These are phyloP conservation scores for Actinomucor elegans DNA, from an alignment of 371 early-diverging fungal genomes.

Conservation along the genomic window DNA sequence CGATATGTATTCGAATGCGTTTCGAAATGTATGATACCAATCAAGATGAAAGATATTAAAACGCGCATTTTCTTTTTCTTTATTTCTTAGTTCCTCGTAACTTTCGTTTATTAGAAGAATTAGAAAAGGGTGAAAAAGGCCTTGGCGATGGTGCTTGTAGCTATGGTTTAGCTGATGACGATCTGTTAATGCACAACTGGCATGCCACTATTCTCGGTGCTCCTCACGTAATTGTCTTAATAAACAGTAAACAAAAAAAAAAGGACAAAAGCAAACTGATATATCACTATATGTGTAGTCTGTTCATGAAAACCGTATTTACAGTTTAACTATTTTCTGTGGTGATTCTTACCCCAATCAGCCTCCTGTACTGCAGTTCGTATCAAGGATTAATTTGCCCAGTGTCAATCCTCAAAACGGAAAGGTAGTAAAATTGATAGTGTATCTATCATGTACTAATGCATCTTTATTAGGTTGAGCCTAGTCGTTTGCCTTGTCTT, in stretches of 20 bases:
- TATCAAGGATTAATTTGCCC: conserved; percentile 85
- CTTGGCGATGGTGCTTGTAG: conserved; percentile 93
- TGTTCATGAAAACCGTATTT: conserved; percentile 93
- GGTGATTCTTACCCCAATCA: conserved; percentile 84
- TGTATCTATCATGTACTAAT: not conserved
- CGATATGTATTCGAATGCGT: not conserved
- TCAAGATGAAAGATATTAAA: not conserved
- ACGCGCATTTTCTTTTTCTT: not conserved
- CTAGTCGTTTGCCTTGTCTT: conserved; percentile 67
- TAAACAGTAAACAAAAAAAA: too few species aligned
- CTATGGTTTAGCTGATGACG: conserved; percentile 90
- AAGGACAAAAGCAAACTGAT: too few species aligned
- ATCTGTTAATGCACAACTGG: conserved; percentile 86
- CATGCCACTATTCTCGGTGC: conserved; percentile 97
- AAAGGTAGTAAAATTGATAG: too few species aligned
- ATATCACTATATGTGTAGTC: conserved; percentile 66
- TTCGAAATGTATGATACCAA: not conserved
- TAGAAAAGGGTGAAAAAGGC: conserved; percentile 97
- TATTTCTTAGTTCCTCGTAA: conserved; percentile 84
- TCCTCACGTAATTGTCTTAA: conserved; percentile 77
- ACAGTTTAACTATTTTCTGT: conserved; percentile 82
- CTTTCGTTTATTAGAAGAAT: conserved; percentile 94
- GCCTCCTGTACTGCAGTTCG: conserved; percentile 80
- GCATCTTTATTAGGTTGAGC: conserved; percentile 67
- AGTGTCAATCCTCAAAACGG: conserved; percentile 85